phyloP scores from a whole-genome alignment of 768 basidiomycete species.

The Leccinum subgranulosum region DNA sequence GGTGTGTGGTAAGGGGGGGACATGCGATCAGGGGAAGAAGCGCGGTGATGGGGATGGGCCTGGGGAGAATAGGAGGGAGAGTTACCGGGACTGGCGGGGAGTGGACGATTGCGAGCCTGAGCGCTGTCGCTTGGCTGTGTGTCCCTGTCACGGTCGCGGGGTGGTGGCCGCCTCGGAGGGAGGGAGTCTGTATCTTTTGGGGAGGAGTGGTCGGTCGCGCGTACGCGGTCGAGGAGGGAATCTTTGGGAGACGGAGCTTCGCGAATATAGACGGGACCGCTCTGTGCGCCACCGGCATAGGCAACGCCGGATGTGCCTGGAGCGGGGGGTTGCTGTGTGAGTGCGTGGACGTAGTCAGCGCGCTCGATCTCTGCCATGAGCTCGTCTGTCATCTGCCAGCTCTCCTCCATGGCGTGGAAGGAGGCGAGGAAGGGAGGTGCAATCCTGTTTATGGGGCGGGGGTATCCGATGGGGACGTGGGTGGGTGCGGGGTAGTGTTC shows the following conservation, averaged over 20 bases:
- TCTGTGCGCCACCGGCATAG: conserved; percentile 46
- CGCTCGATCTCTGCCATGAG: conserved; percentile 70
- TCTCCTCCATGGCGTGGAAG: conserved; percentile 52
- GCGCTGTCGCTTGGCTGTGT: conserved; percentile 30
- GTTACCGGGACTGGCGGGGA: conserved; percentile 35
- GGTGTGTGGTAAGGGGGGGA: conserved; percentile 51
- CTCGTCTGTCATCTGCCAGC: conserved; percentile 68
- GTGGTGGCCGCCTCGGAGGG: conserved; percentile 19
- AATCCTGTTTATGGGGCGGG: conserved; percentile 62
- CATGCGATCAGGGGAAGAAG: conserved; percentile 51
- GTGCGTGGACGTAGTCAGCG: conserved; percentile 60
- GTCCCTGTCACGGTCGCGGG: conserved; percentile 43
- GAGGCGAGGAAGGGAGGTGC: conserved; percentile 54
- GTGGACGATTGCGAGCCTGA: conserved; percentile 25
- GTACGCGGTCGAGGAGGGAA: conserved; percentile 52
- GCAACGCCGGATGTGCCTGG: conserved; percentile 41
- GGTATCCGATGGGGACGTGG: conserved; percentile 45
- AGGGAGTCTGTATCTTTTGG: conserved; percentile 48
- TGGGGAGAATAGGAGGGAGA: conserved; percentile 43
- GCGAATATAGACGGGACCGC: conserved; percentile 33
- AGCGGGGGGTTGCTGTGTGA: conserved; percentile 41
- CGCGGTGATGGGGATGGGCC: conserved; percentile 36
- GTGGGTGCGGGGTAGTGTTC: neutral
- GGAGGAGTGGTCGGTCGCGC: conserved; percentile 50
- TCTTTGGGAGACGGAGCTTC: conserved; percentile 44